These are phyloP conservation scores for Ganoderma sinense DNA, from an alignment of 1,284 basidiomycete species.

Conservation along the genomic window DNA sequence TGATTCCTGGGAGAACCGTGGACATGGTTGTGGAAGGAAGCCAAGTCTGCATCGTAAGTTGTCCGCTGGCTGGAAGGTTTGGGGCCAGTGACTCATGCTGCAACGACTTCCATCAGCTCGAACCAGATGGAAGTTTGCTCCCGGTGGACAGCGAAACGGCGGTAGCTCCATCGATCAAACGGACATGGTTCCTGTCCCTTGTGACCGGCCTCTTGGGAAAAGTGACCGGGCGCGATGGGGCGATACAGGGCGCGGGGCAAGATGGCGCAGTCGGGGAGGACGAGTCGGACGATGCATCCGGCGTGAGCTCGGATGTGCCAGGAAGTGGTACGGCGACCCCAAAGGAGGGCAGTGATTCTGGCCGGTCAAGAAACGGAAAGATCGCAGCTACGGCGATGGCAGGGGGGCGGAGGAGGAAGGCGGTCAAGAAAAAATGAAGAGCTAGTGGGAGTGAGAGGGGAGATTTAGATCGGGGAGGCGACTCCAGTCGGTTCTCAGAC, in stretches of 20 bases:
- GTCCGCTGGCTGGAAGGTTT: constrained; percentile 3
- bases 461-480: background rate
- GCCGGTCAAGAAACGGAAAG: constrained; percentile 31
- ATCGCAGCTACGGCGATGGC: constrained; percentile 54
- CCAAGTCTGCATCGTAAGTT: constrained; percentile 75
- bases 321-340: constrained; percentile 52
- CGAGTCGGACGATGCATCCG: constrained; percentile 45
- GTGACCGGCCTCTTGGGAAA: constrained; percentile 45
- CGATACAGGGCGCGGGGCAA: constrained; percentile 32
- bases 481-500: background rate
- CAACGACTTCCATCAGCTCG: constrained; percentile 39
- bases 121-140: constrained; percentile 57
- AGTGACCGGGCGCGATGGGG: constrained; percentile 36
- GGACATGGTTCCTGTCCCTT: constrained; percentile 60
- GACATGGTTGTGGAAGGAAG: constrained; percentile 83
- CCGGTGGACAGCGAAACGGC: constrained; percentile 58
- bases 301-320: constrained; percentile 43
- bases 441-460: background rate
- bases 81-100: constrained; percentile 16
- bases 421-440: constrained; percentile 42
- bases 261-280: constrained; percentile 30
- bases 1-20: constrained; percentile 57
- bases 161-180: constrained; percentile 50
- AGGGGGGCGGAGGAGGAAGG: constrained; percentile 68
- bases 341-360: constrained; percentile 32